Base-by-base conservation (phyloP, 2,329 filamentous ascomycete species). In the Botrytis squamosa region DNA sequence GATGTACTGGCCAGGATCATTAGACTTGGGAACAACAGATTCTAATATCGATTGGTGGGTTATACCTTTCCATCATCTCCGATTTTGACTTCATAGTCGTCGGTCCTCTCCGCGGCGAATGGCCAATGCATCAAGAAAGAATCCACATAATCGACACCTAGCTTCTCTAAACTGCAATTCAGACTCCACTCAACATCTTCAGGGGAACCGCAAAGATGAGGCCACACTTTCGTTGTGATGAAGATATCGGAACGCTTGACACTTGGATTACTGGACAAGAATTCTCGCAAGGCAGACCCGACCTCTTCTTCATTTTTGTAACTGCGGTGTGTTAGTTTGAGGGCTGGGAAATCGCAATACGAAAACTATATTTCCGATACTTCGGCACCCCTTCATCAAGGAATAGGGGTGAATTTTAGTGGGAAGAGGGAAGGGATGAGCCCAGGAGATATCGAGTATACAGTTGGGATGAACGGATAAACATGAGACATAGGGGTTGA, bases 101-200 rank as follows among this genome's bases (percentile, higher is more conserved):
- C 84, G 66, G 89, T 89, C 82, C 90, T 93, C 93, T 95, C 89
- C 92, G 89, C 73, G 89, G 90, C 72, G 92, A 85, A 85, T 4
- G 93, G 92, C 93, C 93, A 96, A 84, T 97, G 93, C 84, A 97
- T 88, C 46, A 97, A 86, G 81, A 89, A 93, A 73, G 95, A 85
- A 81, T 97, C 93, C 16, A 97, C 87, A 81, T 96, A 95, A 77
- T 94, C 91, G 67, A 95, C 84, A 1, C 92, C 91, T 42, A 97
- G 85, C 74, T 88, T 87, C 83, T 90, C 87, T 81, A 96, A 84
- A 78, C 90, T 92, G 85, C 91, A 89, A 77, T 93, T 88, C 57
- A 95, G 85, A 60, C 88, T 90, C 80, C 91, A 85, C 83, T 92
- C 89, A 8, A 90, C 89, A 36, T 90, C 87, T 63, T 88, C 88